Percentiles rank a stretch among this genome's conserved stretches.
Evolutionary conservation across 2,329 filamentous ascomycete species (phyloP).

Genomic region (Gaeumannomyces sp.): DNA sequence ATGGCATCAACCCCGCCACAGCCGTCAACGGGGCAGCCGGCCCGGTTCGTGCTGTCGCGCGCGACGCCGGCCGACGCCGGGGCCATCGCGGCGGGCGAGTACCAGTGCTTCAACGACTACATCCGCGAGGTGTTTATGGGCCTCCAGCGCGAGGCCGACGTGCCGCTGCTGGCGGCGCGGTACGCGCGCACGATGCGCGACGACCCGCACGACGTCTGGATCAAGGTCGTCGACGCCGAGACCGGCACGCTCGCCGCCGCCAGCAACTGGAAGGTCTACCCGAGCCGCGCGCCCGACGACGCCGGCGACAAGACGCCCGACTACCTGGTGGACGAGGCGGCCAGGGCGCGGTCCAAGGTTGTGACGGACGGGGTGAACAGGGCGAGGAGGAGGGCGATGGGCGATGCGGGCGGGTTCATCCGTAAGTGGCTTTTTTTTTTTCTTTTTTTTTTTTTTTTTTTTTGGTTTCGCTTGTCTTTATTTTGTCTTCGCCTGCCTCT

Average conservation of each 20-base stretch:
- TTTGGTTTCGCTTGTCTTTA: neutral
- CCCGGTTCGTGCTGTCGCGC: neutral
- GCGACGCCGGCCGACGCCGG: neutral
- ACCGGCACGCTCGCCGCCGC: constrained; percentile 28
- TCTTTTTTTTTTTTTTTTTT: too few species aligned
- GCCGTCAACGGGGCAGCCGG: too few species aligned
- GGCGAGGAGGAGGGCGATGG: constrained; percentile 23
- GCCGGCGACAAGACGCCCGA: constrained; percentile 19
- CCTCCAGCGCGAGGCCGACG: constrained; percentile 16
- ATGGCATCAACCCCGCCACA: neutral
- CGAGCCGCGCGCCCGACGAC: constrained; percentile 14
- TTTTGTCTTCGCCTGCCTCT: neutral
- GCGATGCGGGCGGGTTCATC: constrained; percentile 20
- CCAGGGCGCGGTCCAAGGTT: constrained; percentile 26
- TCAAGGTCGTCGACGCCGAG: constrained; percentile 30
- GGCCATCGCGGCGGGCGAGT: constrained; percentile 7
- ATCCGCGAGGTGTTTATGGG: constrained; percentile 16
- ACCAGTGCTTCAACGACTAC: constrained; percentile 13
- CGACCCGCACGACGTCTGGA: constrained; percentile 26
- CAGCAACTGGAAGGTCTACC: constrained; percentile 29
- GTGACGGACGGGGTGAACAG: constrained; percentile 25
- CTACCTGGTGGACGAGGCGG: constrained; percentile 26
- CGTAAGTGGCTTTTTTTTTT: too few species aligned
- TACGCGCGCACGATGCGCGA: constrained; percentile 15
- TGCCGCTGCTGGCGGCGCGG: constrained; percentile 16